Conservation (phyloP, 106 monocot species). For the Vanilla planifolia region DNA sequence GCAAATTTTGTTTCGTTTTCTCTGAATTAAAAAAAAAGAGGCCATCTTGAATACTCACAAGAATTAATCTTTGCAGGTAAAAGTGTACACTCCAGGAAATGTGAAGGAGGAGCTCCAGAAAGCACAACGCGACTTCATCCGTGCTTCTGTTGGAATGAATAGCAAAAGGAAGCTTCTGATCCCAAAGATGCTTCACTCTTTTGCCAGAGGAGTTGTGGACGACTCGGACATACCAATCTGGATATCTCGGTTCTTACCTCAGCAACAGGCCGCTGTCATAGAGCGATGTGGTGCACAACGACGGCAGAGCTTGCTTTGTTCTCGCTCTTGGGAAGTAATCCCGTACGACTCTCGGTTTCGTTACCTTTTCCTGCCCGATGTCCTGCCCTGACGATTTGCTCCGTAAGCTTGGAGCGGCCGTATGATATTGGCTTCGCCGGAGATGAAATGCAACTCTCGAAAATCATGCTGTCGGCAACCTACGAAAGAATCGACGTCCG, state of each 20-base stretch:
- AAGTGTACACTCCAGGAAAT: slow-evolving; percentile 44
- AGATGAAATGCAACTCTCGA: too few relatives aligned
- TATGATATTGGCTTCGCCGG: too few relatives aligned
- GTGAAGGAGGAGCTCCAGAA: slow-evolving; percentile 67
- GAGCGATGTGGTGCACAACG: slow-evolving; percentile 38
- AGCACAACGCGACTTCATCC: slow-evolving; percentile 64
- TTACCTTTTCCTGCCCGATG: slow-evolving; percentile 72
- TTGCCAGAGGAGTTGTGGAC: slow-evolving; percentile 31
- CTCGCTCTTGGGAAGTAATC: slow-evolving; percentile 37
- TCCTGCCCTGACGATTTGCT: slow-evolving; percentile 6
- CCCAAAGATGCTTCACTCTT: slow-evolving; percentile 77
- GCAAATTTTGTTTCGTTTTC: not conserved
- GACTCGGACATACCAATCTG: slow-evolving; percentile 37
- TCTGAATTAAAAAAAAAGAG: too few relatives aligned
- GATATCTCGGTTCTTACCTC: slow-evolving; percentile 46
- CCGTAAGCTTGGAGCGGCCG: not conserved
- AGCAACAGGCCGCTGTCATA: slow-evolving; percentile 37
- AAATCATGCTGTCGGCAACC: too few relatives aligned
- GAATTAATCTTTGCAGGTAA: slow-evolving; percentile 54
- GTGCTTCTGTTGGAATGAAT: slow-evolving; percentile 71
- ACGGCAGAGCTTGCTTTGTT: slow-evolving; percentile 27
- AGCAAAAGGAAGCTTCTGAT: slow-evolving; percentile 79
- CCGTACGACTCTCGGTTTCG: slow-evolving; percentile 76
- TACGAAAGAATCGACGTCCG: too few relatives aligned
- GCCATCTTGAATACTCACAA: too few relatives aligned